Evolutionary conservation across 768 basidiomycete species (phyloP), one percentile per base, ranked within the genome.

Genomic region (Chalciporus pseudorubinellus): DNA sequence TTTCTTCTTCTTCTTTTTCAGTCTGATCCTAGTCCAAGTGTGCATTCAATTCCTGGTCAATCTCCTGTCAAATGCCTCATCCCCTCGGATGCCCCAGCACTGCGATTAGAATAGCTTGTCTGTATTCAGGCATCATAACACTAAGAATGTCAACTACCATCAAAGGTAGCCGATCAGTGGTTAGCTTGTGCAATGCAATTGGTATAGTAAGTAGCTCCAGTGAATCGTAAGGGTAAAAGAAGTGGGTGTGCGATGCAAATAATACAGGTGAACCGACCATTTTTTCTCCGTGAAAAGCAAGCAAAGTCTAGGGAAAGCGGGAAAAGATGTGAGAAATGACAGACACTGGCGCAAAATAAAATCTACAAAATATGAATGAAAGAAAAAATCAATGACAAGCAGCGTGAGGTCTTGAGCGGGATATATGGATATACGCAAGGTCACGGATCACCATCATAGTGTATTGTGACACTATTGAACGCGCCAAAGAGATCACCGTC

Each of bases 401-500:
- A 31, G 13, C 10, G 31, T 11, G 31, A 16, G 34, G 34, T n/a
- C n/a, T 36, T 16, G 34, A 36, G 34, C 16, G n/a, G 34, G 29
- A 11, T 3, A 26, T 26, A 26, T 26, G 26, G n/a, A 26, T 31
- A 13, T 31, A 11, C 3, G 11, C 29, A 4, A 36, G 34, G 5
- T 65, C 66, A 72, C 54, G 68, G 26, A 58, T 90, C 89, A 52
- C 87, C 90, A 61, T 92, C 90, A 71, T 92, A 84, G 59, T 89
- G 81, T 67, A 89, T 72, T 49, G 94, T 97, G 64, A 97, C 90
- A 69, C 89, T 92, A 63, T 85, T 88, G 72, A 97, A 97, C 41
- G 81, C 87, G 46, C 83, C 85, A 72, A 95, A 95, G 60, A 91
- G 70, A 70, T 94, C 92, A 55, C 72, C 73, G 50, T 78, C 78